phyloP scores from a whole-genome alignment of 1,284 basidiomycete genomes.

The Microbotryomycetes sp. region DNA sequence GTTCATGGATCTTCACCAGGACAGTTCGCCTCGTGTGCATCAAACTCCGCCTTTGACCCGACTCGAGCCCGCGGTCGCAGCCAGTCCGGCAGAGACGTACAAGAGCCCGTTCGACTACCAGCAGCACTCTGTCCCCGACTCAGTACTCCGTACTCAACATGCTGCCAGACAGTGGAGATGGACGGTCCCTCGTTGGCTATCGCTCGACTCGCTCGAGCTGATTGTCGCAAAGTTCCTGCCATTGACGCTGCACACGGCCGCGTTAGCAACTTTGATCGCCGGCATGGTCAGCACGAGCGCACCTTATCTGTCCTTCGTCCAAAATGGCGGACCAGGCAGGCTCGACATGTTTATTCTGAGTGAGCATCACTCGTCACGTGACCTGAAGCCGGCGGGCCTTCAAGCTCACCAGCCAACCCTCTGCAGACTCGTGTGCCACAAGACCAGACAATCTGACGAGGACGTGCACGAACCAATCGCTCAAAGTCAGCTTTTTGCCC shows the following conservation, averaged over 20 bases:
- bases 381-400: background rate
- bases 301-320: background rate
- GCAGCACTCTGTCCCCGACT: no score
- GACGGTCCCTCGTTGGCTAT: no score
- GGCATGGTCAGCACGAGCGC: background rate
- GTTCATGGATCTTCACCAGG: no score
- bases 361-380: background rate
- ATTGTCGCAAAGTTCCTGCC: background rate
- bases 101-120: background rate
- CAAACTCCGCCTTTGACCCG: no score
- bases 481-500: slow-evolving; percentile 16
- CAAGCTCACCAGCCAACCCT: background rate
- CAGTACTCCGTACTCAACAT: no score
- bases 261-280: background rate
- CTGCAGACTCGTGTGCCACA: slow-evolving; percentile 18
- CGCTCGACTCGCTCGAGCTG: no score
- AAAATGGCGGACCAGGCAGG: background rate
- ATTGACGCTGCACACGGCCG: background rate
- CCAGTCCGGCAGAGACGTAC: no score
- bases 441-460: background rate
- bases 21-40: no score
- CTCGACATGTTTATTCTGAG: background rate
- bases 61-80: no score
- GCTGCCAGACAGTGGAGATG: no score
- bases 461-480: background rate